phyloP scores from a whole-genome alignment of 1,284 basidiomycete genomes.

The Fomitopsis palustris region DNA sequence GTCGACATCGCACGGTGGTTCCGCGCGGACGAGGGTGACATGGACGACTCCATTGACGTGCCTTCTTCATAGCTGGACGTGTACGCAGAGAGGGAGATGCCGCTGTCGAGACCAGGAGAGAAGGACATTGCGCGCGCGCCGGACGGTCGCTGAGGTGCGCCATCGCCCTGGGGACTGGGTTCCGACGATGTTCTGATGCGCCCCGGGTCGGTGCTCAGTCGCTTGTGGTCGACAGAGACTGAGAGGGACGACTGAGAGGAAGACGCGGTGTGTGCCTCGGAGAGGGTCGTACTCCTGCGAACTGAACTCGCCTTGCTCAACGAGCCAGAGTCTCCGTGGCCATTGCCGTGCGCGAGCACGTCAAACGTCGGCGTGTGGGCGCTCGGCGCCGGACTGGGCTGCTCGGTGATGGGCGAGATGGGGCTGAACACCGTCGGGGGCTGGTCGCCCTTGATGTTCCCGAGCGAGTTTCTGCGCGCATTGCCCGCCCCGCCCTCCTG shows the following conservation, averaged over 20 bases:
- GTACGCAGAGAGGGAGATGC: constrained; percentile 9
- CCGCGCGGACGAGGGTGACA: not conserved
- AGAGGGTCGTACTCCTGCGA: not conserved
- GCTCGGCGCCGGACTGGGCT: constrained; percentile 23
- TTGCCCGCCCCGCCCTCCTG: not conserved
- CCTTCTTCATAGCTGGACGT: not conserved
- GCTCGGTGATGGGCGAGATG: constrained; percentile 32
- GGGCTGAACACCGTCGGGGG: constrained; percentile 18
- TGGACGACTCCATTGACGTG: too few relatives aligned
- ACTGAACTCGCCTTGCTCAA: not conserved
- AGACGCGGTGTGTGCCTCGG: not conserved
- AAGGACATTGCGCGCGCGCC: not conserved
- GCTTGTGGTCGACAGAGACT: not conserved
- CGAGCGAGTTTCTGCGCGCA: constrained; percentile 10
- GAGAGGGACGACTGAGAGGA: not conserved
- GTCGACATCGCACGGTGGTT: not conserved
- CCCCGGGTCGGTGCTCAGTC: not conserved
- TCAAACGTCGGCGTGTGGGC: constrained; percentile 17
- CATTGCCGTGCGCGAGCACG: not conserved
- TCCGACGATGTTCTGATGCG: not conserved
- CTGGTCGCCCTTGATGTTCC: constrained; percentile 13
- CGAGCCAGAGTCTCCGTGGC: not conserved
- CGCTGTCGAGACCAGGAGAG: constrained; percentile 17
- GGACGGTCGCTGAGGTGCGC: not conserved
- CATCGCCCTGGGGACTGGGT: not conserved